These are phyloP conservation scores for Nothomitra cinnamomea DNA, from an alignment of 2,329 filamentous ascomycete genomes.

Conservation along the genomic window DNA sequence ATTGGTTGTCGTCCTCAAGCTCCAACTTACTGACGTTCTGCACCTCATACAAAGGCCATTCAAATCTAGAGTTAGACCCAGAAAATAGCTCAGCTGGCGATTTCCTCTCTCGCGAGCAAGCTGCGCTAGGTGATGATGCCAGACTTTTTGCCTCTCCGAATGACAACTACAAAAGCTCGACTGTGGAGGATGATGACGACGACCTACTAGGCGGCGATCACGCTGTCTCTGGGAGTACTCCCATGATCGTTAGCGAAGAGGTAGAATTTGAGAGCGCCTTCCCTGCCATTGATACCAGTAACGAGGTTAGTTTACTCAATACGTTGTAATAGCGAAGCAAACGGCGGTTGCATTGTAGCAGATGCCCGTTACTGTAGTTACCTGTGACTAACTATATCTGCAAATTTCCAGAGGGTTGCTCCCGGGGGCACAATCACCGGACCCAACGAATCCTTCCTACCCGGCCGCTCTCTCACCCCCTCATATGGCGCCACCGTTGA, in stretches of 20 bases:
- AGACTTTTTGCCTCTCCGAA: conserved; percentile 69
- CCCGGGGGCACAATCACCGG: conserved; percentile 70
- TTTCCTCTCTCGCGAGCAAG: conserved; percentile 85
- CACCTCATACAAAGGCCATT: background rate
- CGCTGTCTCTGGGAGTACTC: conserved; percentile 20
- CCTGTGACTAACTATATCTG: background rate
- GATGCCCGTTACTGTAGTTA: too few relatives aligned
- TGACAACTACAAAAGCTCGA: conserved; percentile 38
- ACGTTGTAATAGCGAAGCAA: background rate
- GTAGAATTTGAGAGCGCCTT: conserved; percentile 74
- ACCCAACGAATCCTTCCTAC: conserved; percentile 37
- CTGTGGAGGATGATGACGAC: conserved; percentile 48
- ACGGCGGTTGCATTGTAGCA: too few relatives aligned
- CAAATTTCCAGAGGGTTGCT: conserved; percentile 41
- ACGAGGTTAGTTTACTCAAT: conserved; percentile 39
- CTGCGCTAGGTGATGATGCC: conserved; percentile 79
- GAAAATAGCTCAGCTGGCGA: conserved; percentile 51
- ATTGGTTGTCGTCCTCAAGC: conserved; percentile 17
- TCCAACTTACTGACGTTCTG: conserved; percentile 8
- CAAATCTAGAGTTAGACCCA: conserved; percentile 29
- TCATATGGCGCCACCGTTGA: conserved; percentile 34
- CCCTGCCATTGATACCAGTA: conserved; percentile 60
- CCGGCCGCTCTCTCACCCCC: conserved; percentile 25
- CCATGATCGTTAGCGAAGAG: conserved; percentile 28
- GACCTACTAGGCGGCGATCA: conserved; percentile 44